A percentile compares a stretch with the other conserved stretches of the same genome.
These are phyloP conservation scores for Theileria annulata DNA, from an alignment of 169 alveolate species.

Conservation along the genomic window DNA sequence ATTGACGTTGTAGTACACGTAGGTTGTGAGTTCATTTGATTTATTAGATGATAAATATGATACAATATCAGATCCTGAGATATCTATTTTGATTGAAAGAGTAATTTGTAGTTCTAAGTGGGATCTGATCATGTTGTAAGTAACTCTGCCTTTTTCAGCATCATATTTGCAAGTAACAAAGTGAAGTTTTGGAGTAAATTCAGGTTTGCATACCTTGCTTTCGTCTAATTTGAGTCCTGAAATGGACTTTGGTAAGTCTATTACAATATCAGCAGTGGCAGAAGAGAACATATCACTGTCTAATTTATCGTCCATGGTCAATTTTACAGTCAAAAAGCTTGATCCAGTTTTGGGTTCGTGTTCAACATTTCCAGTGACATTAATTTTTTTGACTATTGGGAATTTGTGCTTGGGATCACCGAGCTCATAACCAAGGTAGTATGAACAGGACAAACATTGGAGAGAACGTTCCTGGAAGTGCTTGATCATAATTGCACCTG, in stretches of 20 bases:
- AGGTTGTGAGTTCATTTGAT: neutral
- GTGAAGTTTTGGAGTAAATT: neutral
- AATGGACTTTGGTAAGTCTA: slow-evolving; percentile 1
- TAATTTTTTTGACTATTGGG: neutral
- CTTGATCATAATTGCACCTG: neutral
- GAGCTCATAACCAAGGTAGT: neutral
- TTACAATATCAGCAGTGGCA: neutral
- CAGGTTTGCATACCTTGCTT: neutral
- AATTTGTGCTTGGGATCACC: neutral
- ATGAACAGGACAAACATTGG: neutral
- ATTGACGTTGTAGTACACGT: neutral
- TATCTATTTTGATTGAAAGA: neutral
- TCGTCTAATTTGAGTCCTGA: neutral
- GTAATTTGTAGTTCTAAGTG: neutral
- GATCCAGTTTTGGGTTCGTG: neutral
- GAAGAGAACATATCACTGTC: neutral
- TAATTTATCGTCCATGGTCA: neutral
- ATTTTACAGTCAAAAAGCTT: neutral
- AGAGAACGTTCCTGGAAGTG: neutral
- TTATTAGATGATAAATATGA: neutral
- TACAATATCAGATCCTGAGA: neutral
- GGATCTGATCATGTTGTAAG: neutral
- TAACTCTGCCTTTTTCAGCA: neutral
- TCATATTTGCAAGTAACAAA: neutral
- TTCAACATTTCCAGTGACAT: neutral